Evolutionary conservation across 768 basidiomycete genomes (phyloP), one percentile per base, ranked within the genome.

Genomic region (Calocybe indica): DNA sequence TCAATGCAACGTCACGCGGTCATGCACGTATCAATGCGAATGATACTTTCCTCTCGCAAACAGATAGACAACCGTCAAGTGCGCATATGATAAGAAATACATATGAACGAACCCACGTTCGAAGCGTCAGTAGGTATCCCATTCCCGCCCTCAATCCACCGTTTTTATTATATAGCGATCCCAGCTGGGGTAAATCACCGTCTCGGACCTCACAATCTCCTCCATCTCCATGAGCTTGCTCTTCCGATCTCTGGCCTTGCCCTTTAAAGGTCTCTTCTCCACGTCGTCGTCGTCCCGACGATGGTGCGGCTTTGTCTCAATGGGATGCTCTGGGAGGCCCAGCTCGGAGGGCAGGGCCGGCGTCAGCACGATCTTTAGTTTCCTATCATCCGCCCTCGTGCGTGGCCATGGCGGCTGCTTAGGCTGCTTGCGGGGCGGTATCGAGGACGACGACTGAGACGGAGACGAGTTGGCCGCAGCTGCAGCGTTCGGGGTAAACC

Each of bases 121-220:
- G 22, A 22, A 22, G 22, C 40, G 13, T 48, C 49, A 56, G 39
- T 58, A 55, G 22, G 22, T 6, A 47, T 13, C 45, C 50, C 54
- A 30, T 6, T 31, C 5, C 7, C 13, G n/a, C 30, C 39, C 40
- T 61, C 48, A 56, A 32, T 67, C 64, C 32, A 61, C 62, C 33
- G 62, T 67, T 54, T 71, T 73, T 35, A 84, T 71, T 36, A 73
- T 58, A 59, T 86, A 85, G 49, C 79, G 68, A 59, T 85, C 82
- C 83, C 83, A 86, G 45, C 71, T 76, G 29, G 83, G 82, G 58
- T 77, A 80, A 12, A 68, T 53, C 32, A 76, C 68, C 49, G 74
- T 73, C 62, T 75, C 79, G 12, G 66, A 65, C 58, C 64, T 61
- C 56, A 70, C 62, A 15, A 59, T 62, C 43, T 65, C 64, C 45